These are phyloP conservation scores for Uromyces viciae-fabae DNA, from an alignment of 1,284 basidiomycete species.

Conservation along the genomic window DNA sequence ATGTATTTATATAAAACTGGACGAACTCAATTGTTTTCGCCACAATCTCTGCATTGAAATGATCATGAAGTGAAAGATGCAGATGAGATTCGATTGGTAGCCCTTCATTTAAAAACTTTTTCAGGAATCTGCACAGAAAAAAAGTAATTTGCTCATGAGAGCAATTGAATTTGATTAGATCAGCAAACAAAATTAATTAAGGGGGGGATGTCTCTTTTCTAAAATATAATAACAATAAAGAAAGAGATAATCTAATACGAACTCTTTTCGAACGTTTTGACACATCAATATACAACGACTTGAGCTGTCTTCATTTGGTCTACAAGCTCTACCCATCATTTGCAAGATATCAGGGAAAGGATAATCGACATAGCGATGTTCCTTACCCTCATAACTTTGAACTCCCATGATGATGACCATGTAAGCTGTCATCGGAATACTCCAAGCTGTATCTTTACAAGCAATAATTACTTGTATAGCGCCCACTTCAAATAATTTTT, in stretches of 20 bases:
- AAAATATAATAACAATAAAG: too few species aligned
- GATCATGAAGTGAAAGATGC: conserved; percentile 77
- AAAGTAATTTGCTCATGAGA: too few species aligned
- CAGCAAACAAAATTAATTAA: neutral
- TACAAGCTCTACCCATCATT: conserved; percentile 96
- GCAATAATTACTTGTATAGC: conserved; percentile 93
- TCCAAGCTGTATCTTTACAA: conserved; percentile 96
- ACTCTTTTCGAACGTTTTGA: conserved; percentile 71
- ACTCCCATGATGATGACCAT: conserved; percentile 99
- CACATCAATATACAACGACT: conserved; percentile 93
- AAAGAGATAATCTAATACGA: neutral
- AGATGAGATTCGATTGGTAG: conserved; percentile 95
- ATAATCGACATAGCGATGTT: conserved; percentile 95
- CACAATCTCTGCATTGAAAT: conserved; percentile 97
- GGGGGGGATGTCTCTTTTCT: too few species aligned
- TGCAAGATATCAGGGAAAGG: conserved; percentile 95
- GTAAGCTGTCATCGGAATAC: conserved; percentile 82
- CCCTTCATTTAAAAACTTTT: conserved; percentile 95
- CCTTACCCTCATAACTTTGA: conserved; percentile 76
- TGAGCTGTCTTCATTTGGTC: conserved; percentile 76
- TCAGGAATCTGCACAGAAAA: conserved; percentile 64
- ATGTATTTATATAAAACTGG: conserved; percentile 38
- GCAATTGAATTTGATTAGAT: too few species aligned
- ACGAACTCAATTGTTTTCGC: conserved; percentile 85
- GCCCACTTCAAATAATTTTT: conserved; percentile 86